These are phyloP conservation scores for Arctostaphylos glauca DNA, from an alignment of 148 eudicot species.

Conservation along the genomic window DNA sequence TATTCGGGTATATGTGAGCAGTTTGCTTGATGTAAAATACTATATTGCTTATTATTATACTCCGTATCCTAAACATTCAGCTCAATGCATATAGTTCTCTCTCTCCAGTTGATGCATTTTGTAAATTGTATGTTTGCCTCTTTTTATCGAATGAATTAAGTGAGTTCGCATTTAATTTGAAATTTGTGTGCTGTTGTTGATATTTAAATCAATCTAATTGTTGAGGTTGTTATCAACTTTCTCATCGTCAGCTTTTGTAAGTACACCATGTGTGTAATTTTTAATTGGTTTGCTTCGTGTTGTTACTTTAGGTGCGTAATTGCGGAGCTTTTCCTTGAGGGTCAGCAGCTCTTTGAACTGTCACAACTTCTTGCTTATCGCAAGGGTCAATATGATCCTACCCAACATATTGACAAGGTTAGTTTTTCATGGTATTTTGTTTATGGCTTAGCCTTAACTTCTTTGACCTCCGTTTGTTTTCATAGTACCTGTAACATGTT, in stretches of 20 bases:
- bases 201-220: background rate
- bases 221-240: background rate
- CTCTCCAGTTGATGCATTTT: constrained; percentile 3
- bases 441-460: background rate
- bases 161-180: background rate
- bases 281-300: background rate
- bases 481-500: background rate
- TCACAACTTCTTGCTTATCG: constrained; percentile 72
- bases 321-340: constrained; percentile 97
- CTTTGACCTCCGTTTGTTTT: background rate
- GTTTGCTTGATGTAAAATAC: background rate
- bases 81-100: constrained; percentile 10
- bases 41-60: background rate
- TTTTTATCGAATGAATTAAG: background rate
- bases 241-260: background rate
- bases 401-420: constrained; percentile 95
- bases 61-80: background rate
- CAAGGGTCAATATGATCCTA: constrained; percentile 93
- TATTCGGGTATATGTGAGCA: background rate
- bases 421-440: constrained; percentile 1
- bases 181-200: background rate
- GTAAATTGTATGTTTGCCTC: background rate
- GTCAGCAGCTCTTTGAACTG: constrained; percentile 56
- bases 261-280: background rate
- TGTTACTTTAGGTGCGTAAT: constrained; percentile 74